A percentile compares a stretch with the other conserved stretches of the same genome.
Conservation (phyloP, 192 early-diverging fungal species). For the Coemansia sp. region DNA sequence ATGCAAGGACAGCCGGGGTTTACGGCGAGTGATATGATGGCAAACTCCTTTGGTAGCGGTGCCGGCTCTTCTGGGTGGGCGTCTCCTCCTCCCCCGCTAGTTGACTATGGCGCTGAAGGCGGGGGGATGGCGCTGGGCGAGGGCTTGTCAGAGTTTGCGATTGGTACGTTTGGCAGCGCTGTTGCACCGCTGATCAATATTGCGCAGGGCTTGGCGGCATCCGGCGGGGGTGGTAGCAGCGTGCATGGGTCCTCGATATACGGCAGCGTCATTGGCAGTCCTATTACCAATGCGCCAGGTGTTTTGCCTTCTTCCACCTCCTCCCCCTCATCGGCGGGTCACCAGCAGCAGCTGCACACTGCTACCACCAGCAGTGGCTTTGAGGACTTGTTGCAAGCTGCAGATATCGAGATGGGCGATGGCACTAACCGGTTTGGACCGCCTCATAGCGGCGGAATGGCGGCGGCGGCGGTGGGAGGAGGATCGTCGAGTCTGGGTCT, state of each 20-base stretch:
- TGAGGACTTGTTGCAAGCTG: background rate
- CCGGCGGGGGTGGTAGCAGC: slow-evolving; percentile 28
- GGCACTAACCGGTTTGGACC: background rate
- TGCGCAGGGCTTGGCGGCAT: slow-evolving; percentile 30
- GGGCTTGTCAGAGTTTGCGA: slow-evolving; percentile 53
- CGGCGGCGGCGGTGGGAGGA: too few relatives aligned
- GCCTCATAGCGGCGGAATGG: background rate
- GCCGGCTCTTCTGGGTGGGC: slow-evolving; percentile 11
- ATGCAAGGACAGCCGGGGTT: background rate
- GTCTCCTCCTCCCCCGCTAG: slow-evolving; percentile 13
- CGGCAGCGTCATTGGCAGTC: slow-evolving; percentile 52
- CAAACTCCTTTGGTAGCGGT: background rate
- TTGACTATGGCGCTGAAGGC: slow-evolving; percentile 8
- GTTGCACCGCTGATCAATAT: slow-evolving; percentile 50
- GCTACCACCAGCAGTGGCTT: background rate
- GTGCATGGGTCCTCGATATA: slow-evolving; percentile 38
- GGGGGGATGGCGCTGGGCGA: slow-evolving; percentile 36
- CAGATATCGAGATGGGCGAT: background rate
- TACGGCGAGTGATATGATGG: background rate
- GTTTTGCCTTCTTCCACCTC: background rate
- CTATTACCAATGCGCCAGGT: slow-evolving; percentile 9
- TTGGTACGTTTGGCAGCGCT: slow-evolving; percentile 43
- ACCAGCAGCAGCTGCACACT: too few relatives aligned
- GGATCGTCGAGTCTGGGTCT: background rate
- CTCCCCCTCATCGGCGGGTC: background rate